These are phyloP conservation scores for Bisporella sp. DNA, from an alignment of 2,329 filamentous ascomycete genomes.

Conservation along the genomic window DNA sequence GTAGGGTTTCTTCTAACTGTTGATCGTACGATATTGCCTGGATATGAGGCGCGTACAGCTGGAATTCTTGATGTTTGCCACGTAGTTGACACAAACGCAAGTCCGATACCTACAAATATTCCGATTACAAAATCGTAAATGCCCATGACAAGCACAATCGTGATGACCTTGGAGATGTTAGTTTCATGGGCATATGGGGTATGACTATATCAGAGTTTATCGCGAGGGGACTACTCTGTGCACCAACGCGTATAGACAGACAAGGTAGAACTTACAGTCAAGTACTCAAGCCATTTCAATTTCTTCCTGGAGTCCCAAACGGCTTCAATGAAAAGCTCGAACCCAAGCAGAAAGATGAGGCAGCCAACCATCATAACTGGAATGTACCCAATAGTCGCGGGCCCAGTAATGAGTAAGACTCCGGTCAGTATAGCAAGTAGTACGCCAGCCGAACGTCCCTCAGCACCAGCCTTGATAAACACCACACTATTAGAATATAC, in stretches of 20 bases:
- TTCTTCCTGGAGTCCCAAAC: constrained; percentile 85
- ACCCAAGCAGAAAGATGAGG: constrained; percentile 89
- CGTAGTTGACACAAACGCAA: constrained; percentile 87
- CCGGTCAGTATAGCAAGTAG: constrained; percentile 76
- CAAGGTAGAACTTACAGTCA: constrained; percentile 53
- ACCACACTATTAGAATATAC: constrained; percentile 98
- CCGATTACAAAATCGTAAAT: constrained; percentile 94
- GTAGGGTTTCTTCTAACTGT: constrained; percentile 87
- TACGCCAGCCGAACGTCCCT: constrained; percentile 77
- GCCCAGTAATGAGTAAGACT: constrained; percentile 77
- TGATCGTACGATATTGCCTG: constrained; percentile 80
- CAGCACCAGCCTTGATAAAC: constrained; percentile 88
- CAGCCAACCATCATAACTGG: constrained; percentile 96
- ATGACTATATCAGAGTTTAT: no score
- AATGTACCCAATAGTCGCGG: constrained; percentile 85
- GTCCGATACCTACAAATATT: constrained; percentile 82
- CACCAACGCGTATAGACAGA: neutral
- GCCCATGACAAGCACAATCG: constrained; percentile 93
- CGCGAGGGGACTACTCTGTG: no score
- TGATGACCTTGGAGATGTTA: constrained; percentile 52
- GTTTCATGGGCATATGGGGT: neutral
- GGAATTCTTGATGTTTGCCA: constrained; percentile 87
- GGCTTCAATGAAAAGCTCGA: constrained; percentile 85
- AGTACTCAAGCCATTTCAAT: constrained; percentile 77
- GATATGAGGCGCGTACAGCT: constrained; percentile 84